Evolutionary conservation across 73 alveolate genomes (phyloP).

Genomic region (Blepharisma stoltei): DNA sequence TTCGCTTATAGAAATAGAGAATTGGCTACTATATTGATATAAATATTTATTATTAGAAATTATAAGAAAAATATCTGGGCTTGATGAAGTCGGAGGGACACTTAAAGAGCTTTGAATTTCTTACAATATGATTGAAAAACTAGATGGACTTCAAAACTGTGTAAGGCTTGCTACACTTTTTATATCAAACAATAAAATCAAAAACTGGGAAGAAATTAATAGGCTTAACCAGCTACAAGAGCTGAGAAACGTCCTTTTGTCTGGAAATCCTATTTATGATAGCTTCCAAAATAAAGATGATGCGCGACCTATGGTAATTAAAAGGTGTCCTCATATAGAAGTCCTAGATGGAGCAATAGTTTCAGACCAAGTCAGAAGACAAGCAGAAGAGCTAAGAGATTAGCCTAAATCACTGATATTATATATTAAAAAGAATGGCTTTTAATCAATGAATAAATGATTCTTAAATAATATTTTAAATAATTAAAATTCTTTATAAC

Average conservation of each 20-base stretch:
- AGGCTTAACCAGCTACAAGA: constrained; percentile 81
- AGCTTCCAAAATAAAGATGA: constrained; percentile 70
- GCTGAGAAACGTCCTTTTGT: constrained; percentile 75
- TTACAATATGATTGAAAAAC: constrained; percentile 91
- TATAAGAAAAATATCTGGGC: constrained; percentile 94
- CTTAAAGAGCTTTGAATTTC: constrained; percentile 95
- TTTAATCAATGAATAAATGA: too few relatives aligned
- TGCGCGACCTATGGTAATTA: constrained; percentile 76
- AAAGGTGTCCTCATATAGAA: constrained; percentile 81
- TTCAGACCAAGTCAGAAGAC: constrained; percentile 61
- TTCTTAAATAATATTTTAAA: too few relatives aligned
- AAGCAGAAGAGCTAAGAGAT: constrained; percentile 48
- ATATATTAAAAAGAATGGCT: too few relatives aligned
- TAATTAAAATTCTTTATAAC: too few relatives aligned
- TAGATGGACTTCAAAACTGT: constrained; percentile 97
- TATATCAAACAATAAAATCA: constrained; percentile 85
- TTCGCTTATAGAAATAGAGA: too few relatives aligned
- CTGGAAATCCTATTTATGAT: constrained; percentile 85
- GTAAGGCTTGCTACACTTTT: constrained; percentile 78
- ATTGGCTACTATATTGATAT: too few relatives aligned
- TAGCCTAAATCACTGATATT: too few relatives aligned
- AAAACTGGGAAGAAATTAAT: constrained; percentile 87
- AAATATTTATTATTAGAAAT: too few relatives aligned
- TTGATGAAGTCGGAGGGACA: constrained; percentile 96
- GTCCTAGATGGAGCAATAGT: constrained; percentile 88